Base-by-base conservation (phyloP, 73 alveolate species). In the Paramecium sexaurelia region DNA sequence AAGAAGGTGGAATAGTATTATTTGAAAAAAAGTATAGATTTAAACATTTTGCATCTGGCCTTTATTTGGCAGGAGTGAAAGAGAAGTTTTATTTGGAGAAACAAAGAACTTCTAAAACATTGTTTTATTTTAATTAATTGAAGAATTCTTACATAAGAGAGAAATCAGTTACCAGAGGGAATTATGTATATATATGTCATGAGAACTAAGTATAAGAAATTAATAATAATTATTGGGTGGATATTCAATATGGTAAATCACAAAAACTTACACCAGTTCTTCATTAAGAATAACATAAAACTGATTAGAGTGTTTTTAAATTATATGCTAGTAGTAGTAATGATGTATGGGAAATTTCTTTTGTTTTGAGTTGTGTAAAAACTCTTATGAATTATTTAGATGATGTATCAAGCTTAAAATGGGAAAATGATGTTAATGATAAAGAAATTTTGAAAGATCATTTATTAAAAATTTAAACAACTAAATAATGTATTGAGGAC, bases 331-430 rank as follows among this genome's bases (percentile, higher is more conserved):
- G 87, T 5, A 41, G 61, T 26, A 82, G 87, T 43, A 88, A 66
- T 69, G 94, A 88, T 88, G 94, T 88, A 29, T 88, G 94, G 94
- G 94, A 88, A 88, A 88, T 88, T 6, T 47, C 78, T 43, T 88
- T 61, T 68, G 87, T 88, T 15, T 45, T 61, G 20, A 68, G 91
- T 69, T 61, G 91, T 6, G 73, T 75, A 10, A 88, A 88, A 37
- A 82, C 85, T 13, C 39, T 88, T 17, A 88, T 82, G 57, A 88
- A 88, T 32, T 69, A 68, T 26, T 71, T 88, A 32, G 75, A 40
- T 40, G 87, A 67, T 69, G 51, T 88, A 13, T 26, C 40, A 39
- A 26, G 51, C 22, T 69, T 75, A 22, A 47, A 88, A 35, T 43
- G 85, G 71, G 55, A 69, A 45, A 29, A 88, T 37, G 56, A 61